A percentile compares a stretch with the other conserved stretches of the same genome.
phyloP scores from a whole-genome alignment of 2,329 filamentous ascomycete genomes.

The Epichloe aotearoae region DNA sequence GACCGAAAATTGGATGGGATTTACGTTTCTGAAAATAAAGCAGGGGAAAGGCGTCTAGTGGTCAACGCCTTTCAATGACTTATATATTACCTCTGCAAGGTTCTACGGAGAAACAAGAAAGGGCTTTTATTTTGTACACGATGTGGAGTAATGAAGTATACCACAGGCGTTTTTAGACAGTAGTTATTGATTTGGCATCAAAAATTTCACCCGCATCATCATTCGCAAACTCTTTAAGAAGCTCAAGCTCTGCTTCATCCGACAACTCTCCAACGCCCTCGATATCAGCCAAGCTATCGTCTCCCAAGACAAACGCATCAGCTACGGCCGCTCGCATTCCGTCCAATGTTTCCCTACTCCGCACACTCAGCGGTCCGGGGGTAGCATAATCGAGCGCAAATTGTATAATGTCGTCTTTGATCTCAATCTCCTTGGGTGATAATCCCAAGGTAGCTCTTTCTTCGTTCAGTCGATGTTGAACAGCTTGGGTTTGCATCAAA shows the following conservation, averaged over 20 bases:
- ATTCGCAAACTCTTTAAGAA: conserved; percentile 21
- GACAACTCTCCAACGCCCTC: conserved; percentile 27
- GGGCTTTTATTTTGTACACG: not conserved
- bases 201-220: conserved; percentile 8
- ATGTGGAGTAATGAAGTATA: not conserved
- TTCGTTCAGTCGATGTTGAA: conserved; percentile 51
- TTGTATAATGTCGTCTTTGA: conserved; percentile 25
- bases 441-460: conserved; percentile 57
- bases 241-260: conserved; percentile 22
- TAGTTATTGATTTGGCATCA: not conserved
- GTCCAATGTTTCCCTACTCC: conserved; percentile 24
- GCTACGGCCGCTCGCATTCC: conserved; percentile 26
- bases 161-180: not conserved
- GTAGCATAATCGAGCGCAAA: conserved; percentile 30
- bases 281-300: conserved; percentile 24
- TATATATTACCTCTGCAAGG: not conserved
- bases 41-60: not conserved
- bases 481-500: conserved; percentile 61
- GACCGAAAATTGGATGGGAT: conserved; percentile 74
- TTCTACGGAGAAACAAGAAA: not conserved
- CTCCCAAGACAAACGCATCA: conserved; percentile 34
- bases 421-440: conserved; percentile 22
- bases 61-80: too few species aligned
- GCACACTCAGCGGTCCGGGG: conserved; percentile 23
- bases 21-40: conserved; percentile 38